Conservation (phyloP, 2,329 filamentous ascomycete genomes). For the Aspergillus awamori region DNA sequence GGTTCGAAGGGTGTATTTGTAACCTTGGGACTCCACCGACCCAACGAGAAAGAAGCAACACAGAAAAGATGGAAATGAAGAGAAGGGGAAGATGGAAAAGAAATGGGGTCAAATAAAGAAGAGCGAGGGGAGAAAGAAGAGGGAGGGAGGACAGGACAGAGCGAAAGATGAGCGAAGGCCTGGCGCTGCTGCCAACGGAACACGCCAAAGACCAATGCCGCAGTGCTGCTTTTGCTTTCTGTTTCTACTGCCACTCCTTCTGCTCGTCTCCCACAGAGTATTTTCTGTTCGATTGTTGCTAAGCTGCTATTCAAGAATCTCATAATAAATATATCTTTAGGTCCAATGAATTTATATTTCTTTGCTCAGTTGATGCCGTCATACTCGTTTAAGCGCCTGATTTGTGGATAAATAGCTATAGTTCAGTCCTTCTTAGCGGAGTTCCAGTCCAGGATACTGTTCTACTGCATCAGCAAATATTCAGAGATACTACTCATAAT, state of each 20-base stretch:
- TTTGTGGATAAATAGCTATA: too few relatives aligned
- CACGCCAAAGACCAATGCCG: constrained; percentile 28
- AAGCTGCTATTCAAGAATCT: too few relatives aligned
- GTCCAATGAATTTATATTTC: too few relatives aligned
- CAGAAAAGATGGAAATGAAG: neutral
- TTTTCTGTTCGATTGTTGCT: neutral
- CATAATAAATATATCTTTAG: too few relatives aligned
- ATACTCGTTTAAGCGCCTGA: too few relatives aligned
- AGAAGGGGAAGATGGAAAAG: neutral
- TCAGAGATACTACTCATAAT: too few relatives aligned
- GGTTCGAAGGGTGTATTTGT: neutral
- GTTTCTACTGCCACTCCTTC: neutral
- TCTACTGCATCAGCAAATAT: too few relatives aligned
- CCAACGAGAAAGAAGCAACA: constrained; percentile 7
- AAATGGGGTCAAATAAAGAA: neutral
- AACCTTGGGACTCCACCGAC: neutral
- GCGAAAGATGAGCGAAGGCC: constrained; percentile 1
- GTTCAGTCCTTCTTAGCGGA: too few relatives aligned
- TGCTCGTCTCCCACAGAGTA: neutral
- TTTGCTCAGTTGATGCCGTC: too few relatives aligned
- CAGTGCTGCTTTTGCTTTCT: constrained; percentile 11
- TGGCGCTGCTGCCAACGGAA: constrained; percentile 19
- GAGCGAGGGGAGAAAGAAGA: neutral
- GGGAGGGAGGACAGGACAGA: constrained; percentile 13
- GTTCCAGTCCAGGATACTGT: too few relatives aligned